These are phyloP conservation scores for Leptographium radiaticola DNA, from an alignment of 2,329 filamentous ascomycete species.

Conservation along the genomic window DNA sequence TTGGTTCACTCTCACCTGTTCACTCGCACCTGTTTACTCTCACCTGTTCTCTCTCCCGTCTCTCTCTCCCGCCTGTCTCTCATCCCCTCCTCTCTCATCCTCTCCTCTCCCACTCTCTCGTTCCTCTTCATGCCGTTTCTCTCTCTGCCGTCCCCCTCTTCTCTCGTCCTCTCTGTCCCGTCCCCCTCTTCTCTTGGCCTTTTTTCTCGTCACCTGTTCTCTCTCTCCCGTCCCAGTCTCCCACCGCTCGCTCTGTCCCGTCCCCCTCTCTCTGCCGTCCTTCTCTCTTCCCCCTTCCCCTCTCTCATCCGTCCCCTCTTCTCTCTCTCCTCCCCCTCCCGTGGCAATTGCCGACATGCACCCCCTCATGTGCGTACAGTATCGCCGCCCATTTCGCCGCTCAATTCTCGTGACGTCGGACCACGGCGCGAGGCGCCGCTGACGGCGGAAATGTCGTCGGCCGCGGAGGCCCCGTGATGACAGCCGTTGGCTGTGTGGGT, in stretches of 20 bases:
- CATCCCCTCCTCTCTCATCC: not conserved
- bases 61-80: not conserved
- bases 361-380: constrained; percentile 19
- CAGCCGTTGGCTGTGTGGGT: constrained; percentile 7
- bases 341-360: no score
- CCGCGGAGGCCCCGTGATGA: constrained; percentile 8
- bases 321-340: no score
- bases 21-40: not conserved
- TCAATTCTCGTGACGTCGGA: constrained; percentile 39
- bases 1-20: no score
- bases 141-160: not conserved
- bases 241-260: no score
- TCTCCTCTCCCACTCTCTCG: not conserved
- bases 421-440: constrained; percentile 24
- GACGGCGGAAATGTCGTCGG: constrained; percentile 2
- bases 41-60: not conserved
- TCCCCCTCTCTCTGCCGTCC: no score
- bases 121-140: not conserved
- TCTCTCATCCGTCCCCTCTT: no score
- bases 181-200: no score
- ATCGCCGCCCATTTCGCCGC: constrained; percentile 51
- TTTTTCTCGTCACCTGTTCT: no score
- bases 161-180: no score
- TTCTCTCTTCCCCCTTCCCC: no score
- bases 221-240: no score